Conservation (phyloP, 2,329 filamentous ascomycete genomes). For the Talaromyces islandicus region DNA sequence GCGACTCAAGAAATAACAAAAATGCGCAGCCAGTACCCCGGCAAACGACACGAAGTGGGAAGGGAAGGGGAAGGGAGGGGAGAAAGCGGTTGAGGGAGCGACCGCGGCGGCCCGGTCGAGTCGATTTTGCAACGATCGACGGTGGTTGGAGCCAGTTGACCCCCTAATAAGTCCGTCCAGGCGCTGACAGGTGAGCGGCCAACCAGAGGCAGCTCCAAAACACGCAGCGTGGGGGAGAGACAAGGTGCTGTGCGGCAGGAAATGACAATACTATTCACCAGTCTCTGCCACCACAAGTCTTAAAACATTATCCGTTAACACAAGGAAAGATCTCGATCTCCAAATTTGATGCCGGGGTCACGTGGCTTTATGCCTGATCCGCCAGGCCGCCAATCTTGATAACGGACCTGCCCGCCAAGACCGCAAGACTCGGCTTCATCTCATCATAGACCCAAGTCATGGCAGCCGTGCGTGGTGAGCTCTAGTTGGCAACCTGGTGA, state of each 20-base stretch:
- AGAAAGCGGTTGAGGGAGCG: neutral
- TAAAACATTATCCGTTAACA: too few species aligned
- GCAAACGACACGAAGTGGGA: neutral
- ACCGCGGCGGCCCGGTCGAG: neutral
- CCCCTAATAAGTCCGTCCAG: neutral
- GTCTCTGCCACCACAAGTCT: neutral
- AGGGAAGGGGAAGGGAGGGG: neutral
- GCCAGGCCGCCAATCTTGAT: neutral
- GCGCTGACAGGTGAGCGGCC: neutral
- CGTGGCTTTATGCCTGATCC: neutral
- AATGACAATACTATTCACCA: neutral
- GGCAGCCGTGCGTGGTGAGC: neutral
- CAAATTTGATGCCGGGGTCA: neutral
- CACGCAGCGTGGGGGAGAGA: neutral
- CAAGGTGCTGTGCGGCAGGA: neutral
- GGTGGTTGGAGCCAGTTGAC: neutral
- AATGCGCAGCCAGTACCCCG: neutral
- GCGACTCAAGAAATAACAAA: neutral
- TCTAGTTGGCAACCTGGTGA: neutral
- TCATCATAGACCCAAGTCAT: neutral
- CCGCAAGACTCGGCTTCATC: neutral
- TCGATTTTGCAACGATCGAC: neutral
- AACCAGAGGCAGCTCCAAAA: neutral
- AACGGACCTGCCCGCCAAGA: neutral
- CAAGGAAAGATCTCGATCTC: neutral